Conservation (phyloP, 2,329 filamentous ascomycete genomes). For the Cladobotryum mycophilum region DNA sequence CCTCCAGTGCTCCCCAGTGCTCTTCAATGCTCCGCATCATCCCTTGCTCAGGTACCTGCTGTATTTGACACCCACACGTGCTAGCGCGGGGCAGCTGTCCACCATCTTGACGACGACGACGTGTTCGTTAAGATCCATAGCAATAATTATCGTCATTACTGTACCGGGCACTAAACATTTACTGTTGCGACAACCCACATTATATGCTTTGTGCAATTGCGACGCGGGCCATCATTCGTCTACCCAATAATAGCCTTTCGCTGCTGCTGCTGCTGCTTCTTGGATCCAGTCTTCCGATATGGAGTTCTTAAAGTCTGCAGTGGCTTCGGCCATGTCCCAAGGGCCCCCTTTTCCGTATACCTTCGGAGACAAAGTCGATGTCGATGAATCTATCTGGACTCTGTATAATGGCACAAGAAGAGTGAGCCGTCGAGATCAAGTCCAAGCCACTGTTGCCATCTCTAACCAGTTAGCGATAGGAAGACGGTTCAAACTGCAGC, state of each 20-base stretch:
- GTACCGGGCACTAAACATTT: too few species aligned
- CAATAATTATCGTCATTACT: too few species aligned
- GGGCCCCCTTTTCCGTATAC: slow-evolving; percentile 88
- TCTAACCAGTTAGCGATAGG: slow-evolving; percentile 43
- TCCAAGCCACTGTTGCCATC: not conserved
- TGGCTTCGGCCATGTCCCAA: slow-evolving; percentile 93
- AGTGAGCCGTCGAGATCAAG: slow-evolving; percentile 42
- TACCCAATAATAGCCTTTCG: too few species aligned
- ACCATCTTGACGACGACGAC: not conserved
- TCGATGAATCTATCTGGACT: slow-evolving; percentile 94
- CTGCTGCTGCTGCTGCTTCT: not conserved
- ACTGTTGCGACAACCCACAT: not conserved
- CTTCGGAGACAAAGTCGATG: slow-evolving; percentile 87
- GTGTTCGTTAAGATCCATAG: not conserved
- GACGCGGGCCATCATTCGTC: not conserved
- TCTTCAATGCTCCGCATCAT: not conserved
- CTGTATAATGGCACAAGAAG: slow-evolving; percentile 89
- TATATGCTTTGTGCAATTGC: not conserved
- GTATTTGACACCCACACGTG: slow-evolving; percentile 6
- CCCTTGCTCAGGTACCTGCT: not conserved
- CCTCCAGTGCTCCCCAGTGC: not conserved
- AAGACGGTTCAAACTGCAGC: slow-evolving; percentile 90
- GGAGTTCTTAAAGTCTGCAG: slow-evolving; percentile 97
- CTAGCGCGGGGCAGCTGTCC: slow-evolving; percentile 6
- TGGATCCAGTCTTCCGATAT: slow-evolving; percentile 41